Percentiles rank a stretch among this genome's conserved stretches.
Conservation (phyloP, 2,329 filamentous ascomycete species). For the Ophiostoma ips region DNA sequence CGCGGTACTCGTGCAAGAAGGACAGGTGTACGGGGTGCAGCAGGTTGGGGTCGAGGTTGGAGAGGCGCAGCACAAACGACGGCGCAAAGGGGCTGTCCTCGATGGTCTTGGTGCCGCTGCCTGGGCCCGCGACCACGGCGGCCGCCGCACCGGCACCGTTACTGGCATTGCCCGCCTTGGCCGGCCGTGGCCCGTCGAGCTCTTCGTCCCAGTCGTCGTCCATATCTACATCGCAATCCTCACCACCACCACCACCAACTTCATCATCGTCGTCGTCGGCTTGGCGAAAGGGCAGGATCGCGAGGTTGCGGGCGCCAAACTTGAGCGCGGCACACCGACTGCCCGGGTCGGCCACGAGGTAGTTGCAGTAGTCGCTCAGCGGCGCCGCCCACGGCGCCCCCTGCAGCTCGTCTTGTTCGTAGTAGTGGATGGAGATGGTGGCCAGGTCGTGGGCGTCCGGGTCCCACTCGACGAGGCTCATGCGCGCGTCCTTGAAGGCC, state of each 20-base stretch:
- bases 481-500: slow-evolving; percentile 79
- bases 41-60: slow-evolving; percentile 73
- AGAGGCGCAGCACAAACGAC: slow-evolving; percentile 86
- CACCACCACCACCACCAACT: slow-evolving; percentile 59
- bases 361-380: slow-evolving; percentile 62
- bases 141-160: no score
- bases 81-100: slow-evolving; percentile 66
- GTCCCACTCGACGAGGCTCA: slow-evolving; percentile 91
- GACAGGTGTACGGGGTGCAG: slow-evolving; percentile 82
- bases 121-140: slow-evolving; percentile 27
- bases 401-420: slow-evolving; percentile 83
- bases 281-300: slow-evolving; percentile 86
- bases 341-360: slow-evolving; percentile 75
- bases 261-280: slow-evolving; percentile 55
- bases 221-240: slow-evolving; percentile 68
- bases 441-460: slow-evolving; percentile 62
- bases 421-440: slow-evolving; percentile 93
- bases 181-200: slow-evolving; percentile 52
- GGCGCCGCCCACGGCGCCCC: slow-evolving; percentile 70
- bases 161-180: slow-evolving; percentile 27
- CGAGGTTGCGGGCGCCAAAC: slow-evolving; percentile 77
- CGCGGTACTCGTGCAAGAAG: slow-evolving; percentile 92
- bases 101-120: slow-evolving; percentile 29
- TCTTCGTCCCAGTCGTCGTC: slow-evolving; percentile 73
- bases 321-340: slow-evolving; percentile 90